Evolutionary conservation across 2,329 filamentous ascomycete genomes (phyloP), one percentile per base, ranked within the genome.

Genomic region (Arthroderma sp.): DNA sequence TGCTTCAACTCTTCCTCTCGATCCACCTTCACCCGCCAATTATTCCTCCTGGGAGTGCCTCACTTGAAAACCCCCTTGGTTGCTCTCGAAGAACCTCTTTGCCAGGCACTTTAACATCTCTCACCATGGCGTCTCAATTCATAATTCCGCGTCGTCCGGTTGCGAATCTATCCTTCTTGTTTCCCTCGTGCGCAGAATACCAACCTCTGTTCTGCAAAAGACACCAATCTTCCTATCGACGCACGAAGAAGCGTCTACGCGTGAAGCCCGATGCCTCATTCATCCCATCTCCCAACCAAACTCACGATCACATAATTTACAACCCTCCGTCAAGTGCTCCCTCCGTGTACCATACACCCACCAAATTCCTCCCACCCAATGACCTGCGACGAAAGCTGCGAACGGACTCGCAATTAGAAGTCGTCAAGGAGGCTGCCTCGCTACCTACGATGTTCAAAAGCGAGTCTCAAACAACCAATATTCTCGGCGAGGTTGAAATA

Each of bases 251-350:
- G 53, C 63, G 64, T 28, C 64, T 74, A 42, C 69, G 70, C 37
- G 61, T 72, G 43, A 72, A 68, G 53, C 70, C 71, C n/a, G 70
- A 73, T 57, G 62, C 66, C 8, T 70, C 68, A n/a, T 73, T 73
- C 53, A 62, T 61, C 10, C 54, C 60, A 9, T 51, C 54, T 6
- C 54, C 54, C 15, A 56, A 58, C 42, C 59, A 64, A 48, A 50
- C 55, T 15, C 63, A 65, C 48, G 70, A 75, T 47, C 71, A 75
- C 55, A 77, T 80, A 57, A 70, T 82, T 58, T 77, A 77, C 69
- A 82, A 82, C 53, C 79, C 79, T 32, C 79, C 79, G 1, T 76
- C 77, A 5, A 74, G 75, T 29, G 71, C 74, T 5, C 78, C 79
- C 5, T 77, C 70, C 49, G 71, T 77, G 27, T 78, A 77, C 55